Conservation (phyloP, 2,329 filamentous ascomycete species). For the Aureobasidium uvarum region DNA sequence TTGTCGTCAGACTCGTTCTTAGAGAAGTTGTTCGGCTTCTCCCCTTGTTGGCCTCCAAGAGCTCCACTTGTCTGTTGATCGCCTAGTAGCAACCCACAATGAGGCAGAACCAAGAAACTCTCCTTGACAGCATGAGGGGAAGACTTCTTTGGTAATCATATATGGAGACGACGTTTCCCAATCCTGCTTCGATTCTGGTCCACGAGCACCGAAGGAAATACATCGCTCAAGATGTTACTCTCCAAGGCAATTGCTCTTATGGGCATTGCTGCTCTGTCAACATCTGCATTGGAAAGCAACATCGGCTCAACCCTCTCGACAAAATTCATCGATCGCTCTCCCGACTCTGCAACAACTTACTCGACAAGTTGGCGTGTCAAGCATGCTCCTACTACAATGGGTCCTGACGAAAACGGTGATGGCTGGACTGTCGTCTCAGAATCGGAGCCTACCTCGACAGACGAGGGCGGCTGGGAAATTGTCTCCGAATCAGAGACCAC, state of each 20-base stretch:
- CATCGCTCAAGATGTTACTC: background rate
- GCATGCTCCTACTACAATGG: background rate
- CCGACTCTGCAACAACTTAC: background rate
- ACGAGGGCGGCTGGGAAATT: background rate
- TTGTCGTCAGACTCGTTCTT: background rate
- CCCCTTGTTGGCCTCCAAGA: background rate
- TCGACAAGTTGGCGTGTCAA: background rate
- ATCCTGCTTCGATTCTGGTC: background rate
- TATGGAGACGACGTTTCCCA: background rate
- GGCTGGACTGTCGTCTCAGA: no score
- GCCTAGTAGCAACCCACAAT: background rate
- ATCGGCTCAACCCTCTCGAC: background rate
- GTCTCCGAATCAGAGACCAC: background rate
- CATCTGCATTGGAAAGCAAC: background rate
- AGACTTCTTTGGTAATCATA: background rate
- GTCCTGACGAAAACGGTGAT: background rate
- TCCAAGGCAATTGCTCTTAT: background rate
- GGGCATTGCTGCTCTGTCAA: background rate
- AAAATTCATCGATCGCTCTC: background rate
- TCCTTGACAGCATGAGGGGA: background rate
- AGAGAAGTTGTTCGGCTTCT: background rate
- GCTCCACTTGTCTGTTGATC: background rate
- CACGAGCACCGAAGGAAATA: background rate
- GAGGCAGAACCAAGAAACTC: background rate
- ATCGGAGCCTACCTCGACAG: no score